Percentiles rank a stretch among this genome's conserved stretches.
Evolutionary conservation across 495 filamentous ascomycete species (phyloP).

Genomic region (Penicillium subrubescens): DNA sequence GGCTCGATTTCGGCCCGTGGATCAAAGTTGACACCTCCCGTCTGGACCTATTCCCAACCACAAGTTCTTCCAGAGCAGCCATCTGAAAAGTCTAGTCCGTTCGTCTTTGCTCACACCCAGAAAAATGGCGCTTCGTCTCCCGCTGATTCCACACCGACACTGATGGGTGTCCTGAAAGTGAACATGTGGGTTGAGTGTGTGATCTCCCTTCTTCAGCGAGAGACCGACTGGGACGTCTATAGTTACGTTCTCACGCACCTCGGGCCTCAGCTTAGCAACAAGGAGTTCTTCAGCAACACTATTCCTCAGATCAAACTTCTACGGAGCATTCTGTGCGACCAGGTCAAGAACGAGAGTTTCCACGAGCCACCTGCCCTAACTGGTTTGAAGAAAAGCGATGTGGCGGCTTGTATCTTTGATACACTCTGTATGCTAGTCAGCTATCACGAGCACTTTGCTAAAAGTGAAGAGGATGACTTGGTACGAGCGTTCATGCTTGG

Average conservation of each 20-base stretch:
- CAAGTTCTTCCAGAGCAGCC: slow-evolving; percentile 58
- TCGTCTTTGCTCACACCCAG: slow-evolving; percentile 43
- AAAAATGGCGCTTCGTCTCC: slow-evolving; percentile 20
- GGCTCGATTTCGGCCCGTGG: slow-evolving; percentile 38
- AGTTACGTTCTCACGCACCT: slow-evolving; percentile 86
- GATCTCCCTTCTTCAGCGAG: slow-evolving; percentile 71
- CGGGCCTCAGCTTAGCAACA: slow-evolving; percentile 86
- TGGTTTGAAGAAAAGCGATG: slow-evolving; percentile 82
- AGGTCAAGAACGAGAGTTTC: slow-evolving; percentile 72
- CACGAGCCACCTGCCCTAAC: slow-evolving; percentile 73
- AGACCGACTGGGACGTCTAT: slow-evolving; percentile 91
- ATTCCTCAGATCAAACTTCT: slow-evolving; percentile 73
- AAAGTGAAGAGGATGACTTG: slow-evolving; percentile 84
- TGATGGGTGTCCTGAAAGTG: slow-evolving; percentile 57
- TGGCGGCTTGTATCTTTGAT: slow-evolving; percentile 85
- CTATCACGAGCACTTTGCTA: slow-evolving; percentile 83
- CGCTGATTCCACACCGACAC: slow-evolving; percentile 25
- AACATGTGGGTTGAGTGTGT: slow-evolving; percentile 76
- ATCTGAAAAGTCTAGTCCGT: slow-evolving; percentile 45
- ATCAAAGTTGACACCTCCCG: slow-evolving; percentile 48
- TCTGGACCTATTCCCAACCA: slow-evolving; percentile 57
- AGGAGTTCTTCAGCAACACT: slow-evolving; percentile 75
- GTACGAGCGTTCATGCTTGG: slow-evolving; percentile 82
- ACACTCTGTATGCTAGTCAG: slow-evolving; percentile 80
- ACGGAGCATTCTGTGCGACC: slow-evolving; percentile 76